phyloP scores from a whole-genome alignment of 805 yeast genomes.

The Candida ponderosae region DNA sequence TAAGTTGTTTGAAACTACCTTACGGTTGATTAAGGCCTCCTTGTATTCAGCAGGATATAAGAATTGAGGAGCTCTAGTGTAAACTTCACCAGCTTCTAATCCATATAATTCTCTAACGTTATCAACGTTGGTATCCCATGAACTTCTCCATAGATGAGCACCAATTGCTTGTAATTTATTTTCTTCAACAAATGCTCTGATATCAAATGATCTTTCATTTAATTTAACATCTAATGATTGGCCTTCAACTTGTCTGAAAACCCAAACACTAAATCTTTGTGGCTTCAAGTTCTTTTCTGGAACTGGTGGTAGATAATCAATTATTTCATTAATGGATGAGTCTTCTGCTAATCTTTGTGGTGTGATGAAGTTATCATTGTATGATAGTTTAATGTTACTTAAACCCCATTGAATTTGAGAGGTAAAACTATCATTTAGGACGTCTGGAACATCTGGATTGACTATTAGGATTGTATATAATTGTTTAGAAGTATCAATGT shows the following conservation, averaged over 20 bases:
- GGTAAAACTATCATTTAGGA: slow-evolving; percentile 55
- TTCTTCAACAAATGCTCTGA: slow-evolving; percentile 55
- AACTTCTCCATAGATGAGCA: slow-evolving; percentile 85
- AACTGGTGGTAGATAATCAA: slow-evolving; percentile 68
- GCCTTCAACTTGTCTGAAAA: slow-evolving; percentile 57
- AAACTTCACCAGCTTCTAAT: slow-evolving; percentile 69
- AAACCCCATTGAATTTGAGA: slow-evolving; percentile 77
- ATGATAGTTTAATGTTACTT: slow-evolving; percentile 52
- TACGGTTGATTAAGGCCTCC: slow-evolving; percentile 1
- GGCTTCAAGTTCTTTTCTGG: slow-evolving; percentile 84
- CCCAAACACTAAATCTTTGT: slow-evolving; percentile 87
- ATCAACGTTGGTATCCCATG: slow-evolving; percentile 69
- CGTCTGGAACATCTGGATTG: slow-evolving; percentile 87
- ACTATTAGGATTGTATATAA: slow-evolving; percentile 74
- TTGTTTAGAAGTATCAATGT: slow-evolving; percentile 30
- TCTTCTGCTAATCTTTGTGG: slow-evolving; percentile 25
- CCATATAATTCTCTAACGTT: slow-evolving; percentile 66
- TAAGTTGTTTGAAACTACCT: neutral
- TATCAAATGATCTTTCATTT: slow-evolving; percentile 47
- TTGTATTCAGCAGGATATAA: neutral
- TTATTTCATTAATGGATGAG: slow-evolving; percentile 34
- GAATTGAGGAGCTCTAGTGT: slow-evolving; percentile 45
- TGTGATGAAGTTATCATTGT: slow-evolving; percentile 47
- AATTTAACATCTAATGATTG: slow-evolving; percentile 13
- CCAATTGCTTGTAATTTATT: slow-evolving; percentile 71